Base-by-base conservation (phyloP, 768 basidiomycete species). In the Russula abietina region DNA sequence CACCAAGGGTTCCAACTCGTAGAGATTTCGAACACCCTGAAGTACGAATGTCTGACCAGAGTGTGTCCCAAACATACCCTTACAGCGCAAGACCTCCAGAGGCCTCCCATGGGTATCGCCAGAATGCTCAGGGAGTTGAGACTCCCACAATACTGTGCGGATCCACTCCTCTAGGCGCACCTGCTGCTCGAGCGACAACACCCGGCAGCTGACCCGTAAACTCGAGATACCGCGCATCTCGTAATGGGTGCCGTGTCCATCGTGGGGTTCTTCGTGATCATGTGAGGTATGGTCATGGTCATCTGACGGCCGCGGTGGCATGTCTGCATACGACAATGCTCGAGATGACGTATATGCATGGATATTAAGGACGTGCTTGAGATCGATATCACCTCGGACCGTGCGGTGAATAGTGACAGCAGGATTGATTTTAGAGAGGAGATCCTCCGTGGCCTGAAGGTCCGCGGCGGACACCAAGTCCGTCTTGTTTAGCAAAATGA, bases 1-100 rank as follows among this genome's bases (percentile, higher is more conserved):
- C n/a, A 69, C 69, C 57, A 65, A 61, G 0, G 61, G 69, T 41
- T 62, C 68, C 55, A 95, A 81, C 68, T 99, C 96, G 71, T 95
- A 99, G 73, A 98, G 80, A 67, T 78, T 91, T 67, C 91, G 79
- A 14, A 99, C 97, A 2, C 95, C 97, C 71, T 99, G 97, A 50
- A 99, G 75, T 57, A 98, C 83, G 68, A 86, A 81, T 60, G 82
- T 78, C 57, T 81, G 77, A 2, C 88, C 88, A 0, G 75, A 73
- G 2, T 78, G 72, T 11, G 78, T 75, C 19, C 73, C 73, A 66
- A 96, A 85, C 22, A 93, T 78, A 9, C 95, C 96, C 72, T 99
- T 98, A 69, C 92, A 91, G 17, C 97, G 84, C 22, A 99, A 75
- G 5, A 97, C 80, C 58, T 85, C 82, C 45, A 92, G 68, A 2